Conservation (phyloP, 164 flowering plant species). For the Magnolia officinalis region DNA sequence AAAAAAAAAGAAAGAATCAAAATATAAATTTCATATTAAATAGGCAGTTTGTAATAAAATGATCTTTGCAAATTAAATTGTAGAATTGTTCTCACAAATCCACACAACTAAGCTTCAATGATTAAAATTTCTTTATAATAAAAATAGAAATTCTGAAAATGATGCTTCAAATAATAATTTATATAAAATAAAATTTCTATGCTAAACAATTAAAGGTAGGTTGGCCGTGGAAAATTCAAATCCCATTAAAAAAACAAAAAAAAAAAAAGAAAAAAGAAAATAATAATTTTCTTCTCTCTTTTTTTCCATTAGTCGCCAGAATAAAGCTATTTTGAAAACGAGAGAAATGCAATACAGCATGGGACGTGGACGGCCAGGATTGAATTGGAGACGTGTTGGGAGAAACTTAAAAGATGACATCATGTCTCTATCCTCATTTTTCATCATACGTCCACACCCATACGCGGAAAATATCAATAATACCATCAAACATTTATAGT, state of each 20-base stretch:
- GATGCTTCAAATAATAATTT: not conserved
- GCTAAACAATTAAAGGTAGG: not conserved
- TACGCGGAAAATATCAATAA: not conserved
- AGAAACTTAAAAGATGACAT: not conserved
- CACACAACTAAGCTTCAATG: no score
- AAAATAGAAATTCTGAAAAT: not conserved
- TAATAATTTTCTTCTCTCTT: no score
- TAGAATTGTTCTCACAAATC: no score
- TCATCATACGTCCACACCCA: not conserved
- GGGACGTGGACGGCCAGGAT: constrained; percentile 10
- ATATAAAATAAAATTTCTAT: not conserved
- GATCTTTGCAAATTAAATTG: no score
- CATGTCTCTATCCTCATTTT: constrained; percentile 1
- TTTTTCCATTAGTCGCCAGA: not conserved
- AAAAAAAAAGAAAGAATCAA: no score
- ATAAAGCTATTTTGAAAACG: not conserved
- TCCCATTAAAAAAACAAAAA: not conserved
- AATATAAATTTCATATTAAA: no score
- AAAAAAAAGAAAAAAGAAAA: no score
- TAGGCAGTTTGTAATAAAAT: no score
- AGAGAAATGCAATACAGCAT: not conserved
- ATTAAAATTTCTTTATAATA: no score
- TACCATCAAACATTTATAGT: not conserved
- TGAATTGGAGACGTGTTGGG: constrained; percentile 5
- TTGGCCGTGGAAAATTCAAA: not conserved